Percentiles rank a stretch among this genome's conserved stretches.
Conservation (phyloP, 2,329 filamentous ascomycete species). For the Pseudocercospora fijiensis region DNA sequence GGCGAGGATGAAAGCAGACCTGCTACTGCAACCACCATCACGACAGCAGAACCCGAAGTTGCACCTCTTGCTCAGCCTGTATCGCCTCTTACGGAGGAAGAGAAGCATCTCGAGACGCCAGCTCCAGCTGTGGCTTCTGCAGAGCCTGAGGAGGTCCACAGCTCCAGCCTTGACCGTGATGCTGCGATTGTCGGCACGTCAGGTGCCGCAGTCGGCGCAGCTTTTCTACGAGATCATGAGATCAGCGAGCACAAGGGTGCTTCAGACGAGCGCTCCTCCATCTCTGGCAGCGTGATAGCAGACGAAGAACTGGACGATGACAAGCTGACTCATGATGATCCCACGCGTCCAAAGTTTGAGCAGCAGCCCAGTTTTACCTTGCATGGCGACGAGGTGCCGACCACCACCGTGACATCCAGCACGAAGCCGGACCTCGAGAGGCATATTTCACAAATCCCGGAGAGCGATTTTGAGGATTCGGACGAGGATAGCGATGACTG, state of each 20-base stretch:
- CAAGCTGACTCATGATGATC: slow-evolving; percentile 2
- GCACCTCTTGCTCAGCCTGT: slow-evolving; percentile 5
- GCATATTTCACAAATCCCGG: slow-evolving; percentile 35
- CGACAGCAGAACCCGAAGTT: background rate
- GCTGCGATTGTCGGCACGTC: slow-evolving; percentile 11
- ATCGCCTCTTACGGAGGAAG: slow-evolving; percentile 6
- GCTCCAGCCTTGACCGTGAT: slow-evolving; percentile 7
- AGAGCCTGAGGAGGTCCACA: slow-evolving; percentile 6
- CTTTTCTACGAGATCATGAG: background rate
- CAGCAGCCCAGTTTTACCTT: slow-evolving; percentile 14
- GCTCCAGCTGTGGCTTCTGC: background rate
- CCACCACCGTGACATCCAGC: slow-evolving; percentile 8
- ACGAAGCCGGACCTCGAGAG: slow-evolving; percentile 34
- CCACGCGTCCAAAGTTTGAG: slow-evolving; percentile 18
- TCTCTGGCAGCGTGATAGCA: slow-evolving; percentile 2
- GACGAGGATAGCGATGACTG: slow-evolving; percentile 19
- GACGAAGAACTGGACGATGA: slow-evolving; percentile 13
- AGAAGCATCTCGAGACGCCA: slow-evolving; percentile 3
- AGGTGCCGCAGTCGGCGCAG: slow-evolving; percentile 8
- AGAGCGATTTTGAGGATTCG: slow-evolving; percentile 28
- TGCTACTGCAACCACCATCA: background rate
- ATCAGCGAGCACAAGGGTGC: background rate
- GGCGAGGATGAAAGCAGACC: slow-evolving; percentile 8
- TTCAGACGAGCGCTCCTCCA: background rate
- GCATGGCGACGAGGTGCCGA: background rate